Base-by-base conservation (phyloP, 2,329 filamentous ascomycete genomes). In the Madurella fahalii region DNA sequence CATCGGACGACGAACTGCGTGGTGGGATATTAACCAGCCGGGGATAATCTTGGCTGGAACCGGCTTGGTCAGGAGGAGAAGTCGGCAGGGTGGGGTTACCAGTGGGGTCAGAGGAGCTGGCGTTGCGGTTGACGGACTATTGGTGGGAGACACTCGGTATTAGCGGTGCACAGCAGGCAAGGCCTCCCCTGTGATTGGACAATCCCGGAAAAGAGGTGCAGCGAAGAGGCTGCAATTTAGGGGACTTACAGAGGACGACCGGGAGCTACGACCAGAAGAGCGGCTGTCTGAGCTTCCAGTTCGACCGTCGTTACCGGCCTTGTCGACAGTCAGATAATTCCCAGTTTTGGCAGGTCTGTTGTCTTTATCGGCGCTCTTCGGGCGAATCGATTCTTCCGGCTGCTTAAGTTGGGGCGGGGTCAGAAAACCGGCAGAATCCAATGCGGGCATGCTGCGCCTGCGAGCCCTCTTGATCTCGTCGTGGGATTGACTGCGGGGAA, bases 381-480 rank as follows among this genome's bases (percentile, higher is more conserved):
- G 54, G 40, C 67, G 68, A 53, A 64, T 63, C 51, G 64, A 61
- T 59, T 72, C 69, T 56, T 66, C 68, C 57, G 68, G 65, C 57
- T 67, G 69, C 63, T 67, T 68, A 50, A 69, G 65, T 41, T 69
- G 67, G 51, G 71, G 72, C 58, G 73, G 69, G 57, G 68, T 68
- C 62, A 71, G 67, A 62, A 73, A 73, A 57, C 76, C 72, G 62
- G 72, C 62, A 64, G 72, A 71, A 69, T 82, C 78, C 57, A 80
- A 71, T 16, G 83, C 86, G 61, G 89, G 89, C 74, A 95, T 82
- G 72, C 91, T 96, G 61, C 91, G 84, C 67, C 91, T 84, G 63
- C 91, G 81, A 71, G 91, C 87, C 66, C 89, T 81, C 71, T 87
- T 90, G 9, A 85, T 81, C 37, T 87, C 79, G 30, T 93, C 90